Base-by-base conservation (phyloP, 2,329 filamentous ascomycete species). In the Coniochaeta hoffmannii region DNA sequence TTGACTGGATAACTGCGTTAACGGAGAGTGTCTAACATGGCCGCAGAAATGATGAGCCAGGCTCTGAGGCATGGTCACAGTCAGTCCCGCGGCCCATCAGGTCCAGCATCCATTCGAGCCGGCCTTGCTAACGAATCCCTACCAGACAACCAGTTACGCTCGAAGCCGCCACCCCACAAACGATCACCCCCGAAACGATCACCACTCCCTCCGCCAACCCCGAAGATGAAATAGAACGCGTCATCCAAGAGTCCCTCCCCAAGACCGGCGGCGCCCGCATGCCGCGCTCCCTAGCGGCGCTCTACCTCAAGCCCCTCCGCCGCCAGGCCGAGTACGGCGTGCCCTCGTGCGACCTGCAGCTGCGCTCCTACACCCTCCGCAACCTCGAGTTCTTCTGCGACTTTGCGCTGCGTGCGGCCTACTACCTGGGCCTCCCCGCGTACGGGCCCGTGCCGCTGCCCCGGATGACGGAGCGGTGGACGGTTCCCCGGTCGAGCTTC, bases 351-450 rank as follows among this genome's bases (percentile, higher is more conserved):
- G 87, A 97, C 69, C 85, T 99, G 32, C 94, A 99, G 69, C 76
- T 99, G 51, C 90, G 94, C 62, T 96, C 93, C 32, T 99, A 90
- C 78, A 91, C 82, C 65, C 78, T 92, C 34, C 90, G 91, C 57
- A 94, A 96, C 63, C 83, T 99, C 57, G 90, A 96, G 65, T 92
- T 97, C 75, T 97, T 96, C 69, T 81, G 87, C 71, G 94, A 99
- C 74, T 97, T 99, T 69, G 91, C 92, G 52, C 77, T 97, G 55
- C 89, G 94, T 61, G 92, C 92, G 4, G 94, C 94, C 55, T 99
- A 97, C 75, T 99, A 93, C 73, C 83, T 97, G 41, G 84, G 88
- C 17, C 85, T 99, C 1, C 88, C 91, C 10, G 91, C 91, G 2
- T 88, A 83, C 50, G 94, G 94, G 0, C 92, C 94, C 6, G 78